Conservation (phyloP, 202 grass and related monocot genomes). For the Cymbopogon flexuosus region DNA sequence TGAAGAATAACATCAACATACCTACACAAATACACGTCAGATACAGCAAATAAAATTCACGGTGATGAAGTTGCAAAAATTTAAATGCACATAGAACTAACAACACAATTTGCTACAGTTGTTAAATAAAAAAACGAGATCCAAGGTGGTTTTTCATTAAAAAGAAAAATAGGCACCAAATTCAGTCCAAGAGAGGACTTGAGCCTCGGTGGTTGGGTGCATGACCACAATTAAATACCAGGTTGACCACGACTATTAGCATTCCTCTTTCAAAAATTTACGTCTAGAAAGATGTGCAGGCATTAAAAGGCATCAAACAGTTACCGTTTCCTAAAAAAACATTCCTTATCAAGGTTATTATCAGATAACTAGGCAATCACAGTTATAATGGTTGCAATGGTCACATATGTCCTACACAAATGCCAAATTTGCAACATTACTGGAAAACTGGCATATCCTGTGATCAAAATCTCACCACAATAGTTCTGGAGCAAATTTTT, state of each 20-base stretch:
- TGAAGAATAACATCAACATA: slow-evolving; percentile 99
- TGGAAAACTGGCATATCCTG: neutral
- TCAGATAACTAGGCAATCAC: neutral
- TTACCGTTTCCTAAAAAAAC: neutral
- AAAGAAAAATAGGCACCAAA: no score
- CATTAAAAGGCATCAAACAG: neutral
- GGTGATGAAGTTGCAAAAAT: neutral
- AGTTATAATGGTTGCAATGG: neutral
- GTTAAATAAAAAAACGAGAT: neutral
- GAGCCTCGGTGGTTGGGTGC: no score
- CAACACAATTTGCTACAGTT: neutral
- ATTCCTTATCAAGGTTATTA: neutral
- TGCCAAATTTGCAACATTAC: neutral
- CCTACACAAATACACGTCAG: slow-evolving; percentile 45
- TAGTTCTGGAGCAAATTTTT: slow-evolving; percentile 99
- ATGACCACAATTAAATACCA: no score
- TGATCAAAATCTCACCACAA: slow-evolving; percentile 62
- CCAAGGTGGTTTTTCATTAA: no score
- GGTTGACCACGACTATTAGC: no score
- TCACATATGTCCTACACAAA: neutral
- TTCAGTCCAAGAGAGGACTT: no score
- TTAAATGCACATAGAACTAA: slow-evolving; percentile 12
- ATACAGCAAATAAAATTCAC: neutral
- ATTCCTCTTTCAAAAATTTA: neutral
- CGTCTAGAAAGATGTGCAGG: neutral